Evolutionary conservation across 1,139 yeast species (phyloP), one percentile per base, ranked within the genome.

Genomic region (Candida tropicalis): DNA sequence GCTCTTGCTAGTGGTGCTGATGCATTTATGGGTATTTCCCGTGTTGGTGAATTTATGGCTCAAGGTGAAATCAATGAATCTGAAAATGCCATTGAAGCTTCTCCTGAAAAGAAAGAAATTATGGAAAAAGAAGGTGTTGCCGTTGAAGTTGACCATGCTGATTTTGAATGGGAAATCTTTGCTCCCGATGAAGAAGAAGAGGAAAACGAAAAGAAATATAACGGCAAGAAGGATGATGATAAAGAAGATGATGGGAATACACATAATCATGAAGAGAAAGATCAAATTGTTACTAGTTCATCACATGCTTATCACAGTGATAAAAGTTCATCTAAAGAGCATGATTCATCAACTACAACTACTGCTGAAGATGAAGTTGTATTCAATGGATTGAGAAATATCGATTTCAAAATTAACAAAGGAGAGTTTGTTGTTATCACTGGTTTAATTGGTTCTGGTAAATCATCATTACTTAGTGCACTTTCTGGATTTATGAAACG

Each of bases 381-480:
- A 20, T 51, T 51, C 27, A 31, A 42, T 20, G 53, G 53, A 4
- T 53, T 62, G 35, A 51, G 48, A 8, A 42, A 59, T 40, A 45
- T 61, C 10, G 48, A 60, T 35, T 54, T 62, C 20, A 36, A 46
- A 4, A 49, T 62, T 12, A 46, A 49, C 15, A 53, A 71, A 45
- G 85, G 85, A 13, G 88, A 84, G 56, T 80, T 86, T 48, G 68
- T 84, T 5, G 82, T 83, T 47, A 70, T 86, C n/a, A 82, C 87
- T 2, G 95, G 95, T 27, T 59, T 79, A 6, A 81, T 84, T 55
- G 93, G 93, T 2, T 70, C 87, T 0, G 95, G 95, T 38, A 85
- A 86, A 54, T 70, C 87, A 0, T 81, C 89, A 2, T 64, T 85
- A 38, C 66, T 85, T 34, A 65, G 66, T 49, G 82, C 82, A 0